Percentiles rank a stretch among this genome's conserved stretches.
These are phyloP conservation scores for Neoboletus subvelutipes DNA, from an alignment of 768 basidiomycete species.

Conservation along the genomic window DNA sequence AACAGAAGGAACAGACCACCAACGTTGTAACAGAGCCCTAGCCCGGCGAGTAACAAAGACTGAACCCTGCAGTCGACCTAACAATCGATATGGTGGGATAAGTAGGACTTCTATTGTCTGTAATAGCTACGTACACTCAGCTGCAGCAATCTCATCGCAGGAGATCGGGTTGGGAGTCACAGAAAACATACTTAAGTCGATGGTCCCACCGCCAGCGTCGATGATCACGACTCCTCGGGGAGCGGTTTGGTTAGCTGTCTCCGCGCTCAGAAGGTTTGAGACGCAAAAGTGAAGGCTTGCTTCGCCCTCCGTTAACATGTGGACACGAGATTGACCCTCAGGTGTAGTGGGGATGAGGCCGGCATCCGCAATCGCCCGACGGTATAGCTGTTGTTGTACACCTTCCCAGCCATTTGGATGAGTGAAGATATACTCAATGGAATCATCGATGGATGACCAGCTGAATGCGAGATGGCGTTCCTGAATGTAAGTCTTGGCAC, in stretches of 20 bases:
- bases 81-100: too few species aligned
- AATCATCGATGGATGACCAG: constrained; percentile 16
- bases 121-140: constrained; percentile 21
- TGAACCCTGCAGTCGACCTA: constrained; percentile 47
- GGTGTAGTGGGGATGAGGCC: constrained; percentile 16
- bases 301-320: too few species aligned
- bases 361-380: constrained; percentile 19
- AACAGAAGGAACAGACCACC: not conserved
- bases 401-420: constrained; percentile 33
- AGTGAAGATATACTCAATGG: constrained; percentile 22
- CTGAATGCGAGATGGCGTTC: constrained; percentile 14
- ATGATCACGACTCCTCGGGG: constrained; percentile 38
- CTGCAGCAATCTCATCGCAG: constrained; percentile 35
- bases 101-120: not conserved
- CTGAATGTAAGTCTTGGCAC: constrained; percentile 10
- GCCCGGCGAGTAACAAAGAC: constrained; percentile 46
- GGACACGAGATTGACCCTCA: constrained; percentile 15
- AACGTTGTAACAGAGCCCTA: constrained; percentile 36
- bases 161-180: constrained; percentile 19
- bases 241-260: constrained; percentile 13
- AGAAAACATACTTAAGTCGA: constrained; percentile 38
- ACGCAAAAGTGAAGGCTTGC: constrained; percentile 37
- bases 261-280: constrained; percentile 30
- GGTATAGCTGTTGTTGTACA: constrained; percentile 23
- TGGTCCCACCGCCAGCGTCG: too few species aligned